Evolutionary conservation across 768 basidiomycete genomes (phyloP), one percentile per base, ranked within the genome.

Genomic region (Tricholoma sp.): DNA sequence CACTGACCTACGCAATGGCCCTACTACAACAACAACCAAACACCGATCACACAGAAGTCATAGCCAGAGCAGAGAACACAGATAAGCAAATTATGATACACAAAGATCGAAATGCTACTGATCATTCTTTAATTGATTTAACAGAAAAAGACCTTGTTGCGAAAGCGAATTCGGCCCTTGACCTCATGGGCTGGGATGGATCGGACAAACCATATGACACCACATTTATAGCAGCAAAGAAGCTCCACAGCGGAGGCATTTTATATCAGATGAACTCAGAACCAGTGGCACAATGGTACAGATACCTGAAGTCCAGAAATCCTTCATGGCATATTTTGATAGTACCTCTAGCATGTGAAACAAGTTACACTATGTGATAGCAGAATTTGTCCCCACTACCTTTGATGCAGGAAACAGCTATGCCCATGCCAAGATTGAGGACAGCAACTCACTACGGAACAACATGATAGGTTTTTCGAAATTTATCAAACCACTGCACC

Each of bases 311-410:
- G 17, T 42, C 4, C 15, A 42, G 10, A 17, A 18, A 11, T 4
- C 41, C 41, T 42, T 42, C 17, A 42, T 42, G 41, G 41, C 5
- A 42, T 4, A 42, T 6, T 42, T 42, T 10, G 41, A 17, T 4
- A 17, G 41, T 10, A 42, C 41, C 4, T 33, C 32, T 10, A 7
- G 50, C 39, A 47, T 57, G 18, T 59, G 1, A 50, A 69, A 53
- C 28, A 20, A 1, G 65, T 60, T 8, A 59, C 64, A 32, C 65
- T 56, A 18, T 62, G 71, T 1, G n/a, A n/a, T n/a, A n/a, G n/a
- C n/a, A n/a, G n/a, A n/a, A n/a, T n/a, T n/a, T n/a, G n/a, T n/a
- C n/a, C 67, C 69, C 1, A 57, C 61, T 0, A n/a, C 52, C 0
- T 63, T 66, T 49, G 50, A 59, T 47, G 59, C 62, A 0, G 42